Percentiles rank a stretch among this genome's conserved stretches.
Conservation (phyloP, 305 asterid species). For the Fraxinus baroniana region DNA sequence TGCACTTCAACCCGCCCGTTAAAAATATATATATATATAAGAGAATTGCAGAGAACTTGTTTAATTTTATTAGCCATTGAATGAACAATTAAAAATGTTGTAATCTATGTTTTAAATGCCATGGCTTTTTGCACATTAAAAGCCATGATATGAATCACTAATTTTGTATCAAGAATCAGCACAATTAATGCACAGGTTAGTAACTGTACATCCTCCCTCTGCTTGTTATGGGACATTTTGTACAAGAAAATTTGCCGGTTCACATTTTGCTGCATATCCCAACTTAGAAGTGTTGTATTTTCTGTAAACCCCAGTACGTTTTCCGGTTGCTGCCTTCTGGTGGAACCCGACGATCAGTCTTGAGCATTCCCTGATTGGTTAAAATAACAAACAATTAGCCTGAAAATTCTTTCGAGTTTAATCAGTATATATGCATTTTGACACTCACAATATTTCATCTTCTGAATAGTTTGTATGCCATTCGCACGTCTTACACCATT, state of each 20-base stretch:
- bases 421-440: background rate
- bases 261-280: constrained; percentile 66
- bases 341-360: constrained; percentile 53
- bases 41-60: background rate
- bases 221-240: constrained; percentile 41
- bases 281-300: constrained; percentile 71
- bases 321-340: constrained; percentile 61
- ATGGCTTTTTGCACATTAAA: background rate
- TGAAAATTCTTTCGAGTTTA: background rate
- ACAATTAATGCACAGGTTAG: constrained; percentile 5
- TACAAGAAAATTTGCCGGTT: constrained; percentile 58
- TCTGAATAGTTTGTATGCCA: constrained; percentile 76
- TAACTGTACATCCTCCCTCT: constrained; percentile 46
- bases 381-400: background rate
- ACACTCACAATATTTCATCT: constrained; percentile 43
- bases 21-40: background rate
- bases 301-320: constrained; percentile 72
- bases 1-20: background rate
- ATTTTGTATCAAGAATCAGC: background rate
- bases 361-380: constrained; percentile 46
- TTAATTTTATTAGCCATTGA: background rate
- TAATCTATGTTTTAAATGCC: background rate
- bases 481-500: constrained; percentile 86
- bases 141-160: background rate
- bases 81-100: background rate